phyloP scores from a whole-genome alignment of 73 alveolate species.

The Stentor coeruleus region DNA sequence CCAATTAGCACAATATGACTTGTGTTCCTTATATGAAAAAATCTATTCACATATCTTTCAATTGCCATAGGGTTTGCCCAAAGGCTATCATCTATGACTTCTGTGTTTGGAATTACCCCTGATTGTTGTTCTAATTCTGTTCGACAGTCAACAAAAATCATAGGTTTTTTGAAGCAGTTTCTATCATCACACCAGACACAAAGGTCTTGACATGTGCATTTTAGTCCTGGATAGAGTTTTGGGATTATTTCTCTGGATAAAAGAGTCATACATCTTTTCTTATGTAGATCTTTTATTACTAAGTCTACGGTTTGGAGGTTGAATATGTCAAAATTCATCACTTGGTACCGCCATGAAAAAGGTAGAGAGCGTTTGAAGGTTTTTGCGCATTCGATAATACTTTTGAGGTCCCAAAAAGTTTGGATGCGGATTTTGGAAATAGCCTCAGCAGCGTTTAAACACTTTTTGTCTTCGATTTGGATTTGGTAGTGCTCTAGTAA shows the following conservation, averaged over 20 bases:
- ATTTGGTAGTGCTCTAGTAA: not conserved
- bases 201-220: not conserved
- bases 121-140: not conserved
- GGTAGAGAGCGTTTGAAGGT: not conserved
- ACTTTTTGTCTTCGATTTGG: not conserved
- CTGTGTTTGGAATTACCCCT: not conserved
- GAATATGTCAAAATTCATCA: not conserved
- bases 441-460: not conserved
- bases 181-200: conserved; percentile 17
- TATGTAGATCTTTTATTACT: not conserved
- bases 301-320: conserved; percentile 1
- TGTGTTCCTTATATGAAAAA: too few species aligned
- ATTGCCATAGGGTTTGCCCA: not conserved
- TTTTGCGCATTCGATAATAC: not conserved
- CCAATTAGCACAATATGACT: not conserved
- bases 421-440: not conserved
- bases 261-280: not conserved
- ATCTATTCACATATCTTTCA: not conserved
- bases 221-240: not conserved
- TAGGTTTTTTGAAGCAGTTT: too few species aligned
- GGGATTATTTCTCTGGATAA: not conserved
- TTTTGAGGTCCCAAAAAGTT: not conserved
- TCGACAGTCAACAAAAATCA: not conserved
- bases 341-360: not conserved
- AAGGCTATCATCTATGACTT: not conserved